Evolutionary conservation across 176 grass and related monocot species (phyloP).

Genomic region (Triticum monococcum): DNA sequence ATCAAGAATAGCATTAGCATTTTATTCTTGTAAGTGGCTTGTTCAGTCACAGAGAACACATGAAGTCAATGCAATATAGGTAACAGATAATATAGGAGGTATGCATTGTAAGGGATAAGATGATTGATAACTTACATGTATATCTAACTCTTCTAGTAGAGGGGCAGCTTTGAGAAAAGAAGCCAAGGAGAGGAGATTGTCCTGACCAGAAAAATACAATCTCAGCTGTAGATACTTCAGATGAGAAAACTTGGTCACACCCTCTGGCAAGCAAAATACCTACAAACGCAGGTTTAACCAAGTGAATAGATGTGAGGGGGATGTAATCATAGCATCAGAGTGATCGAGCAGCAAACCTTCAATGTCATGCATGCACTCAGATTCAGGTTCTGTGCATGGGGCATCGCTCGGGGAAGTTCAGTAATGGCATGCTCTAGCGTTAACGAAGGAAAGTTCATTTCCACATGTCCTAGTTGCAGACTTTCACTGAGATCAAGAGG

Average conservation of each 20-base stretch:
- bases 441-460: background rate
- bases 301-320: background rate
- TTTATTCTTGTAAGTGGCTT: background rate
- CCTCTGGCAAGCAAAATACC: background rate
- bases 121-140: background rate
- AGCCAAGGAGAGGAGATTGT: background rate
- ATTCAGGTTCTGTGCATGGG: background rate
- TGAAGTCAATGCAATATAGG: background rate
- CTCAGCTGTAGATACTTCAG: background rate
- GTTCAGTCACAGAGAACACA: background rate
- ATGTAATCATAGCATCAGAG: background rate
- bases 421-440: background rate
- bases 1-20: background rate
- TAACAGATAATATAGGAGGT: background rate
- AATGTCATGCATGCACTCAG: background rate
- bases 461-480: background rate
- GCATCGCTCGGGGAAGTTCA: background rate
- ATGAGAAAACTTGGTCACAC: background rate
- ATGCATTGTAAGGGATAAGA: background rate
- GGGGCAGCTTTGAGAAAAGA: background rate
- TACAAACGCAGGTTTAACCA: background rate
- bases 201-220: background rate
- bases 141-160: background rate
- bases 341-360: background rate
- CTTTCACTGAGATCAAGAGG: background rate